Conservation (phyloP, 1,284 basidiomycete species). For the Kwoniella shivajii region DNA sequence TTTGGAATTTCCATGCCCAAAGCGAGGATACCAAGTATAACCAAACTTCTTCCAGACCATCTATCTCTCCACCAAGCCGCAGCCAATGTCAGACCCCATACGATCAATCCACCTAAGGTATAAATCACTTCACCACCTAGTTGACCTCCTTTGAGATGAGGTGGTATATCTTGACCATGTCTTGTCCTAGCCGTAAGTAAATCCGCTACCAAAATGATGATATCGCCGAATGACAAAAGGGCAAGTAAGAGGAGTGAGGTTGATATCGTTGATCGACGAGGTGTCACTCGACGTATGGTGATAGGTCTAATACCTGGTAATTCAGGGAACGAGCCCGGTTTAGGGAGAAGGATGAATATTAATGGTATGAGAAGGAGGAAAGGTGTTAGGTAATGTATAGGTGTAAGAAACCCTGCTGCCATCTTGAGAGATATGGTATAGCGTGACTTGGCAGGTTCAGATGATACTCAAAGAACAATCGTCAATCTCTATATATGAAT, state of each 20-base stretch:
- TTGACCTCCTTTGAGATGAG: slow-evolving; percentile 7
- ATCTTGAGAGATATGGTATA: no score
- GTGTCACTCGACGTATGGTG: slow-evolving; percentile 42
- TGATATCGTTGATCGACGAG: slow-evolving; percentile 40
- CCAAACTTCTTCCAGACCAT: slow-evolving; percentile 36
- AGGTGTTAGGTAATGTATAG: slow-evolving; percentile 33
- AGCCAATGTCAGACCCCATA: slow-evolving; percentile 38
- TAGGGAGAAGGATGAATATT: slow-evolving; percentile 27
- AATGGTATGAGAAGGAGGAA: slow-evolving; percentile 40
- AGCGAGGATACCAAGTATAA: slow-evolving; percentile 33
- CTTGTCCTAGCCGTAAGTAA: slow-evolving; percentile 22
- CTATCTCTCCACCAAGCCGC: slow-evolving; percentile 38
- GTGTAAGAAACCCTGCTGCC: slow-evolving; percentile 13
- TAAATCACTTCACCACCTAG: slow-evolving; percentile 31
- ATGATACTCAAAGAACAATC: no score
- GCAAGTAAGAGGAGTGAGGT: slow-evolving; percentile 36
- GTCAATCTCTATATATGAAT: no score
- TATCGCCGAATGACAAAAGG: slow-evolving; percentile 32
- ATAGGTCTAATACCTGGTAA: slow-evolving; percentile 42
- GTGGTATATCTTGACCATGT: slow-evolving; percentile 12
- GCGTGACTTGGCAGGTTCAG: no score
- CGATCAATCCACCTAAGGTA: slow-evolving; percentile 36
- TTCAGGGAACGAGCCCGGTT: slow-evolving; percentile 12
- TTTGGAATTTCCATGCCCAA: slow-evolving; percentile 42
- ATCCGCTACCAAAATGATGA: slow-evolving; percentile 29